Conservation (phyloP, 2,329 filamentous ascomycete genomes). For the Rutstroemia sp. region DNA sequence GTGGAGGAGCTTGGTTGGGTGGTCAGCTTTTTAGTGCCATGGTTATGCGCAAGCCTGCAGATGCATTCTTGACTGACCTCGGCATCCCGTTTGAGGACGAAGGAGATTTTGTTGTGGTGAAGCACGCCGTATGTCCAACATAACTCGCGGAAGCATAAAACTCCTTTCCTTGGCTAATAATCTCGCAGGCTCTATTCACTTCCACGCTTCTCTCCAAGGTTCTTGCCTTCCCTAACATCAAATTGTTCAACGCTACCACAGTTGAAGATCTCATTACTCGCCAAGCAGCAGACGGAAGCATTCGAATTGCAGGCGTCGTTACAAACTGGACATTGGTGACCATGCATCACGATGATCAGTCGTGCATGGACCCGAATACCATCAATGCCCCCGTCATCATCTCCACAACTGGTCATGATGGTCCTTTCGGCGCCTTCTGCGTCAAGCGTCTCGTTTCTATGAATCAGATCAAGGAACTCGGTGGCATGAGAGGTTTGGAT, state of each 20-base stretch:
- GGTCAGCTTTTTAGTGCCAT: constrained; percentile 93
- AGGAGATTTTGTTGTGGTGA: constrained; percentile 82
- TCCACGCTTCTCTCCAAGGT: constrained; percentile 80
- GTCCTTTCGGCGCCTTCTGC: constrained; percentile 82
- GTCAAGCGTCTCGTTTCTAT: constrained; percentile 89
- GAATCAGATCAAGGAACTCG: constrained; percentile 73
- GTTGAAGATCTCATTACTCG: constrained; percentile 92
- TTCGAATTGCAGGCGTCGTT: constrained; percentile 81
- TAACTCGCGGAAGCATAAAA: too few species aligned
- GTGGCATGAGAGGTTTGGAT: constrained; percentile 87
- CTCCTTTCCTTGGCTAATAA: neutral
- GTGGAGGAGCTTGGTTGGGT: constrained; percentile 86
- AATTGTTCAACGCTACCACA: constrained; percentile 91
- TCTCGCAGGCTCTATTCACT: constrained; percentile 65
- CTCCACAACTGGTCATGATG: constrained; percentile 86
- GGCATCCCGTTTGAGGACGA: constrained; percentile 85
- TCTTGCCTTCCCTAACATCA: constrained; percentile 78
- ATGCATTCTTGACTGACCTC: constrained; percentile 73
- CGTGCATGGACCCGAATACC: constrained; percentile 95
- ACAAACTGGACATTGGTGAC: constrained; percentile 93
- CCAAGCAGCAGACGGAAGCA: constrained; percentile 40
- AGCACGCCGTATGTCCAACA: constrained; percentile 57
- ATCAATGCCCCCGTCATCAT: constrained; percentile 88
- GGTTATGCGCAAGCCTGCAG: constrained; percentile 89
- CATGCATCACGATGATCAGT: constrained; percentile 82